Percentiles rank a stretch among this genome's conserved stretches.
Evolutionary conservation across 768 basidiomycete genomes (phyloP).

Genomic region (Saitozyma sp.): DNA sequence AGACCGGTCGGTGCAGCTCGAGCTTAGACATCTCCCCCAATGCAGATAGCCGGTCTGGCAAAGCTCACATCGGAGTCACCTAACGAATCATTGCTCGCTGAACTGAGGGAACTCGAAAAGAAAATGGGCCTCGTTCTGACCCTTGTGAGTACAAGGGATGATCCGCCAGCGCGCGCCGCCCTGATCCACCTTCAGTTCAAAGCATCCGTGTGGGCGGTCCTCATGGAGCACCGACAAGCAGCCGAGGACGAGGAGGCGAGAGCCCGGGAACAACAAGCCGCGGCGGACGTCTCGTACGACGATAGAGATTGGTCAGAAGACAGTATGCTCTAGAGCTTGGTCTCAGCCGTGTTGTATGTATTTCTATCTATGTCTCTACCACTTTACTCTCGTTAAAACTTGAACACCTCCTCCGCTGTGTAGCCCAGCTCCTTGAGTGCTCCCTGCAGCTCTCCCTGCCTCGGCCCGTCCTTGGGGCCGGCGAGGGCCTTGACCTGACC

Average conservation of each 20-base stretch:
- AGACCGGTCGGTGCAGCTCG: constrained; percentile 20
- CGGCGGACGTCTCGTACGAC: not conserved
- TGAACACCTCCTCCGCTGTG: constrained; percentile 74
- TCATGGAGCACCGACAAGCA: constrained; percentile 56
- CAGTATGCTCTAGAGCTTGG: not conserved
- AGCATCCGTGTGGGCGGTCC: constrained; percentile 91
- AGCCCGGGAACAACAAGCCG: constrained; percentile 7
- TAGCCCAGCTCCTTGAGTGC: constrained; percentile 74
- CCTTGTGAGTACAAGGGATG: constrained; percentile 61
- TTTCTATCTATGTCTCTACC: not conserved
- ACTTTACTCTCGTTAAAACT: constrained; percentile 48
- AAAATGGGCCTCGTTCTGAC: constrained; percentile 96
- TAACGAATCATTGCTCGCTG: constrained; percentile 71
- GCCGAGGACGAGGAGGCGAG: constrained; percentile 29
- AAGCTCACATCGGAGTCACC: constrained; percentile 71
- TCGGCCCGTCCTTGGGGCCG: constrained; percentile 83
- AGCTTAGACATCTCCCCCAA: constrained; percentile 1
- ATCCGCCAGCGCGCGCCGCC: not conserved
- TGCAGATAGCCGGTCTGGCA: constrained; percentile 55
- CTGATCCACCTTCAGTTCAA: constrained; percentile 66
- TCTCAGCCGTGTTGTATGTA: not conserved
- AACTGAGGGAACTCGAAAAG: constrained; percentile 77
- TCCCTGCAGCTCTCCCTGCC: constrained; percentile 74
- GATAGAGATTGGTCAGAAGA: not conserved
- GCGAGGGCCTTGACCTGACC: constrained; percentile 83